Evolutionary conservation across 345 rosid species (phyloP).

Genomic region (Melaleuca alternifolia): DNA sequence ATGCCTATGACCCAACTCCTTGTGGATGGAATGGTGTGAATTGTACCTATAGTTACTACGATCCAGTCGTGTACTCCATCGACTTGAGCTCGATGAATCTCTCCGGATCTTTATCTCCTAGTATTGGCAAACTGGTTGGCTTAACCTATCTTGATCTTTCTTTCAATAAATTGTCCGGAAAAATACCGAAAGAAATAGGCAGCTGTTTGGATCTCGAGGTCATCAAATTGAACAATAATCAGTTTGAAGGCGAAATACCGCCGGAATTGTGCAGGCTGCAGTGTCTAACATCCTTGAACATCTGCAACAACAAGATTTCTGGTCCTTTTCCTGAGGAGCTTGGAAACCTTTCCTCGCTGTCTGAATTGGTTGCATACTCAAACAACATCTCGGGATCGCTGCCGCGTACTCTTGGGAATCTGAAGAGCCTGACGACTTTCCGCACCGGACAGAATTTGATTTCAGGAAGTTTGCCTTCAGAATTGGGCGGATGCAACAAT

Average conservation of each 20-base stretch:
- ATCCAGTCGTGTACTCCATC: conserved; percentile 42
- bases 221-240: conserved; percentile 54
- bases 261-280: conserved; percentile 36
- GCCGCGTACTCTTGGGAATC: conserved; percentile 58
- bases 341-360: conserved; percentile 50
- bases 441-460: conserved; percentile 84
- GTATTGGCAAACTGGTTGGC: conserved; percentile 57
- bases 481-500: conserved; percentile 56
- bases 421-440: conserved; percentile 41
- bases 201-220: conserved; percentile 42
- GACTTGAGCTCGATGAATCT: conserved; percentile 50
- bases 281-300: conserved; percentile 35
- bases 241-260: conserved; percentile 51
- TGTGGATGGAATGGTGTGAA: conserved; percentile 77
- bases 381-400: conserved; percentile 63
- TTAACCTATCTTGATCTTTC: conserved; percentile 61
- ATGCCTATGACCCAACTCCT: conserved; percentile 54
- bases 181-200: conserved; percentile 56
- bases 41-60: conserved; percentile 29
- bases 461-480: conserved; percentile 70
- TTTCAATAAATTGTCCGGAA: conserved; percentile 42
- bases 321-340: conserved; percentile 66
- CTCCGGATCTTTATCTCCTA: conserved; percentile 64
- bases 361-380: conserved; percentile 54
- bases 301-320: conserved; percentile 64